Conservation (phyloP, 208 protist genomes). For the Leishmania martiniquensis region DNA sequence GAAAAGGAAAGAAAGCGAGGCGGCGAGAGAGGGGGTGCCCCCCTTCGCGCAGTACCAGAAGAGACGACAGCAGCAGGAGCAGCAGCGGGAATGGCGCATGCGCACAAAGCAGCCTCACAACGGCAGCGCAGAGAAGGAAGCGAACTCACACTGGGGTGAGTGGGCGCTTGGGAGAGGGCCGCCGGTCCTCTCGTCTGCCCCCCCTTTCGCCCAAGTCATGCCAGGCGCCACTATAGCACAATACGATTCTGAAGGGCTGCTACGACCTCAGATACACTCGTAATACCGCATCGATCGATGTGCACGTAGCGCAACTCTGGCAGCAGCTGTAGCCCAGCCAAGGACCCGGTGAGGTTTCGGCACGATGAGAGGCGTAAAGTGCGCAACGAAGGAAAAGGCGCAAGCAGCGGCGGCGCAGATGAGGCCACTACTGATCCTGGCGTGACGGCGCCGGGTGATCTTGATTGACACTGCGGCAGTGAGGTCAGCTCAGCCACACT, state of each 20-base stretch:
- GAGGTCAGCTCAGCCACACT: constrained; percentile 1
- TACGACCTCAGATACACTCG: constrained; percentile 2
- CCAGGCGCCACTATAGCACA: background rate
- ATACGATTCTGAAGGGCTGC: constrained; percentile 7
- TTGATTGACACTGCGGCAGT: too few relatives aligned
- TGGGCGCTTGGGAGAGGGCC: background rate
- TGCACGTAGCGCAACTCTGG: constrained; percentile 12
- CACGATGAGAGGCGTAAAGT: constrained; percentile 9
- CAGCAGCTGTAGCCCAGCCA: constrained; percentile 8
- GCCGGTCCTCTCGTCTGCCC: background rate
- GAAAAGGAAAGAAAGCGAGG: too few relatives aligned
- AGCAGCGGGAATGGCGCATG: background rate
- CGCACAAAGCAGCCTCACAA: background rate
- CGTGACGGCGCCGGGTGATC: background rate
- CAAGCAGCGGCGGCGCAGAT: background rate
- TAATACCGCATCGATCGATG: constrained; percentile 9
- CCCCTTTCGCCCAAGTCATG: background rate
- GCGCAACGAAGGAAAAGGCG: constrained; percentile 11
- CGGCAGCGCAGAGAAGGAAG: background rate
- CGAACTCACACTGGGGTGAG: background rate
- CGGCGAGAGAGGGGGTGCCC: background rate
- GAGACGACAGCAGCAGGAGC: background rate
- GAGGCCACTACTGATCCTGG: background rate
- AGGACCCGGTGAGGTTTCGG: constrained; percentile 7
- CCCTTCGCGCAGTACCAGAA: background rate